A percentile compares a stretch with the other conserved stretches of the same genome.
phyloP scores from a whole-genome alignment of 2,329 filamentous ascomycete species.

The Ceratocystis harringtonii region DNA sequence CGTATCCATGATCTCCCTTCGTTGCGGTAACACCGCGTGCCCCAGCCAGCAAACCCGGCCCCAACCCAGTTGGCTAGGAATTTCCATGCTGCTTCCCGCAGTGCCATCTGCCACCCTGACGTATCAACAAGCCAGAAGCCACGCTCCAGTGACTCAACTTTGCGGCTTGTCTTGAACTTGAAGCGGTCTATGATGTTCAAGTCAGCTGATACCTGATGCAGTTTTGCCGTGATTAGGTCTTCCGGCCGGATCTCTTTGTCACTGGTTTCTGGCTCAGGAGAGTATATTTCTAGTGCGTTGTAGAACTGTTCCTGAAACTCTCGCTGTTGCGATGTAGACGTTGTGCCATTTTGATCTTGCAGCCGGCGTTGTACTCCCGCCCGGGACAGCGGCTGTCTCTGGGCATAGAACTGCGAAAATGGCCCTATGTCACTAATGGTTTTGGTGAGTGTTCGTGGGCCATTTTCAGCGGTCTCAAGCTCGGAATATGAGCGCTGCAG shows the following conservation, averaged over 20 bases:
- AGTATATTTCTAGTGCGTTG: constrained; percentile 34
- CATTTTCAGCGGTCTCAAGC: background rate
- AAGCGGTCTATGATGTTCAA: constrained; percentile 39
- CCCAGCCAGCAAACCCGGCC: constrained; percentile 49
- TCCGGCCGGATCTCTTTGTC: constrained; percentile 29
- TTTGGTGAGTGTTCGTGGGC: constrained; percentile 14
- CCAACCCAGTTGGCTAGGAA: constrained; percentile 46
- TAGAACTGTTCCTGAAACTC: constrained; percentile 19
- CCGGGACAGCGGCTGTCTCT: constrained; percentile 18
- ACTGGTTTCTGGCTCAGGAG: constrained; percentile 38
- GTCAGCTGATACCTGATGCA: constrained; percentile 38
- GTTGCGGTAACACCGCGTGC: constrained; percentile 42
- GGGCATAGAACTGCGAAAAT: background rate
- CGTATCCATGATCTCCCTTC: constrained; percentile 35
- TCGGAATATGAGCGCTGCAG: background rate
- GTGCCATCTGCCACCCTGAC: constrained; percentile 33
- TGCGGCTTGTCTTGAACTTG: constrained; percentile 11
- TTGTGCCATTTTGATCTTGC: constrained; percentile 6
- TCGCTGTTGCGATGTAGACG: constrained; percentile 17
- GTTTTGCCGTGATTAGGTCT: constrained; percentile 41
- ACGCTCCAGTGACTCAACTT: constrained; percentile 41
- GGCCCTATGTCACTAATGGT: constrained; percentile 13
- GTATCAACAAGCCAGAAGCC: constrained; percentile 63
- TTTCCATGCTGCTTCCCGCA: constrained; percentile 43
- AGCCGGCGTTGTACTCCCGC: constrained; percentile 23